Base-by-base conservation (phyloP, 495 filamentous ascomycete genomes). In the Evansstolkia leycettana region DNA sequence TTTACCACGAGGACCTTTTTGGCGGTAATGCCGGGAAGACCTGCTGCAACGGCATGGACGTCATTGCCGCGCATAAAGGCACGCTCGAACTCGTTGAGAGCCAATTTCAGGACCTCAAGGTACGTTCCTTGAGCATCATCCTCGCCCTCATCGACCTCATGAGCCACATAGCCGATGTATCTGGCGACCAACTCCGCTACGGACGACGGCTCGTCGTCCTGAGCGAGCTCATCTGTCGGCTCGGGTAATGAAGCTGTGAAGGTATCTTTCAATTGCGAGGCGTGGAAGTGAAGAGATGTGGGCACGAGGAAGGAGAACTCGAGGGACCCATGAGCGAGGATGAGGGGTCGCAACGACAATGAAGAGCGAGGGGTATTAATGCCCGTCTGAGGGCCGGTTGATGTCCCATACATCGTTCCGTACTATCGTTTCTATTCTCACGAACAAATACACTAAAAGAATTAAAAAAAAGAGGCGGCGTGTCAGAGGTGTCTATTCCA, bases 141-240 rank as follows among this genome's bases (percentile, higher is more conserved):
- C 55, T 95, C 90, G 10, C 85, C 89, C 40, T 87, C 81, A 13
- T 89, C 79, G 2, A 94, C 80, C 58, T 94, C 83, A 36, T 70
- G 58, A 37, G 86, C 85, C 26, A 93, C 73, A 60, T 84, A 83
- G 36, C 84, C 86, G 48, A 98, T 79, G 51, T 89, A 98, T 38
- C 90, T 74, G 28, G 85, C 84, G 5, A 96, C 84, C 18, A 98
- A 73, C 61, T 98, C 90, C 11, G 82, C 58, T 10, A 83, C 73
- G 7, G 90, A 98, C 0, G 90, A 96, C 4, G 90, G 90, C 66
- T 98, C 90, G 46, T 98, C 90, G 59, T 98, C 90, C 51, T 88
- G 82, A 27, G 92, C 90, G 44, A 96, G 75, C 64, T 98, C 90
- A 56, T 98, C 90, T 47, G 90, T 98, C 18, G 90, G 81, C 32